These are phyloP conservation scores for Pleurozium schreberi DNA, from an alignment of 225 moss, liverwort and hornwort species.

Conservation along the genomic window DNA sequence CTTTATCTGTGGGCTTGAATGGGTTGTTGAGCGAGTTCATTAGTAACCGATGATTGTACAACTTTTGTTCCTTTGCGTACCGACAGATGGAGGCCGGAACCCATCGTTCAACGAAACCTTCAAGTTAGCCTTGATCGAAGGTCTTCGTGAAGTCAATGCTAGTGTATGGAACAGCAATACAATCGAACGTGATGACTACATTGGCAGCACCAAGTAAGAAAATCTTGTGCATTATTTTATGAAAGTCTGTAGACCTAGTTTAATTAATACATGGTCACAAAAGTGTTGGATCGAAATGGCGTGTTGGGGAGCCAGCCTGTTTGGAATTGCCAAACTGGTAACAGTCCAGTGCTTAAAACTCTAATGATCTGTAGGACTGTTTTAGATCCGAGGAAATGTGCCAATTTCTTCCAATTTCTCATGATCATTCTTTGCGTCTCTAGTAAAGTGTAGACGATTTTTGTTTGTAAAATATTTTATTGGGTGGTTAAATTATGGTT, in stretches of 20 bases:
- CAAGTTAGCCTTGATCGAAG: constrained; percentile 68
- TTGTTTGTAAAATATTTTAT: neutral
- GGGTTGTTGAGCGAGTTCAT: neutral
- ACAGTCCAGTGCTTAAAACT: neutral
- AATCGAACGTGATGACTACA: constrained; percentile 61
- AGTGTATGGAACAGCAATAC: constrained; percentile 84
- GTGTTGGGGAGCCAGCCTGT: no score
- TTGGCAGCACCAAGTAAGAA: constrained; percentile 61
- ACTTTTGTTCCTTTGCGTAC: neutral
- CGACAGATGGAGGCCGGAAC: constrained; percentile 94
- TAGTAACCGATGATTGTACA: neutral
- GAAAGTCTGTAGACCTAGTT: neutral
- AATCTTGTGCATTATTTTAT: neutral
- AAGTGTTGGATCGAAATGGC: neutral
- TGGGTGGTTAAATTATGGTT: neutral
- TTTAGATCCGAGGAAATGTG: neutral
- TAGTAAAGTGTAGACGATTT: neutral
- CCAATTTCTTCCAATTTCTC: neutral
- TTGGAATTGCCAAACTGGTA: neutral
- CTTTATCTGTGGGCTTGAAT: neutral
- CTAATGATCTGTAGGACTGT: neutral
- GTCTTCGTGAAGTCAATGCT: constrained; percentile 65
- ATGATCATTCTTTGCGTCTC: neutral
- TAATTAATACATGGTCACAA: neutral
- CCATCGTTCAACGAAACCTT: constrained; percentile 78